These are phyloP conservation scores for Plasmopara viticola DNA, from an alignment of 352 stramenopile genomes.

Conservation along the genomic window DNA sequence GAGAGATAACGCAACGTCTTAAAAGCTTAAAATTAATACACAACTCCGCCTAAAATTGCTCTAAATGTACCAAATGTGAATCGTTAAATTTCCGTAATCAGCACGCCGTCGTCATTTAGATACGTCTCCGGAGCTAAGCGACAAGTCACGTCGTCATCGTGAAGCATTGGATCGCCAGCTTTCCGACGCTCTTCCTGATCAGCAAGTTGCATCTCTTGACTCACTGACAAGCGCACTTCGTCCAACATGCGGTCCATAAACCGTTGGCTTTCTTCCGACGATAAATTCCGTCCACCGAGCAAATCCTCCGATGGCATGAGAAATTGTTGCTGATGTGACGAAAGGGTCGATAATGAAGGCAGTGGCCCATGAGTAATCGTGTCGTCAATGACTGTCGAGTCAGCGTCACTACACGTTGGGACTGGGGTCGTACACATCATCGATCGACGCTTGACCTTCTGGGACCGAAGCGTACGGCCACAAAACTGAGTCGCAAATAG, in stretches of 20 bases:
- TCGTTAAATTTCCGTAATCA: slow-evolving; percentile 54
- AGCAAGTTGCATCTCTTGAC: slow-evolving; percentile 38
- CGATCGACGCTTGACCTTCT: slow-evolving; percentile 62
- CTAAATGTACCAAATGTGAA: neutral
- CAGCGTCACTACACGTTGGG: slow-evolving; percentile 5
- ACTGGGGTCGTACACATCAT: slow-evolving; percentile 5
- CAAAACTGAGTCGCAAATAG: slow-evolving; percentile 72
- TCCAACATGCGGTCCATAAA: slow-evolving; percentile 79
- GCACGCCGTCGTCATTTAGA: slow-evolving; percentile 61
- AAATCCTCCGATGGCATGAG: slow-evolving; percentile 48
- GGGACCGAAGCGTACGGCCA: slow-evolving; percentile 59
- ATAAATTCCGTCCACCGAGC: slow-evolving; percentile 32
- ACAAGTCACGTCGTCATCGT: slow-evolving; percentile 27
- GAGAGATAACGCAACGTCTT: too few species aligned
- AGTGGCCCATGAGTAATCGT: slow-evolving; percentile 11
- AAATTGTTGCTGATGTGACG: slow-evolving; percentile 27
- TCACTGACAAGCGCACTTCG: slow-evolving; percentile 49
- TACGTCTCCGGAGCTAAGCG: slow-evolving; percentile 55
- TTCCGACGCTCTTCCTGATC: slow-evolving; percentile 11
- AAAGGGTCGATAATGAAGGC: slow-evolving; percentile 7
- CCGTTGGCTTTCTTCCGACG: slow-evolving; percentile 61
- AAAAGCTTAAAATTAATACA: too few species aligned
- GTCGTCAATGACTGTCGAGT: slow-evolving; percentile 3
- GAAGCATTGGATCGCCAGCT: slow-evolving; percentile 3
- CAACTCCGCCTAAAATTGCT: too few species aligned